Evolutionary conservation across 148 eudicot species (phyloP).

Genomic region (Fagopyrum homotropicum): DNA sequence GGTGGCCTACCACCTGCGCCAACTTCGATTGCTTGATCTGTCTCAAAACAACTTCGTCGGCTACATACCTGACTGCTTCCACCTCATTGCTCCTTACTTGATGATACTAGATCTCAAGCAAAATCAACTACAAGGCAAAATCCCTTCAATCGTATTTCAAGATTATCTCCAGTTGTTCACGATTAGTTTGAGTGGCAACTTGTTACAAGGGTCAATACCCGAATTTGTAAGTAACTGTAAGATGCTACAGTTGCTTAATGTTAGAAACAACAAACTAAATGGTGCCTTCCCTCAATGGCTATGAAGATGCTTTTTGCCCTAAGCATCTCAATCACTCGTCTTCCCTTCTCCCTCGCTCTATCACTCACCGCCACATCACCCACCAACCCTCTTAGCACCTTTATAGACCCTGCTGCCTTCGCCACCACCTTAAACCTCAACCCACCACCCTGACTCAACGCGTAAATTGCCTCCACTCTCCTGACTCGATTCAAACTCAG

Average conservation of each 20-base stretch:
- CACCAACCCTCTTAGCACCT: conserved; percentile 39
- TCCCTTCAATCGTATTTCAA: neutral
- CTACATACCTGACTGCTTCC: conserved; percentile 18
- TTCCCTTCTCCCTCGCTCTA: conserved; percentile 47
- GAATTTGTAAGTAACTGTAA: neutral
- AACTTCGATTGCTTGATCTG: neutral
- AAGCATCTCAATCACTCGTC: conserved; percentile 51
- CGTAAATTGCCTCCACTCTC: conserved; percentile 66
- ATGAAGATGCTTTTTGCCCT: conserved; percentile 26
- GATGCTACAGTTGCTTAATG: conserved; percentile 2
- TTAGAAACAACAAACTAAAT: conserved; percentile 14
- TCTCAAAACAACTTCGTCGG: conserved; percentile 20
- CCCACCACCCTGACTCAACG: conserved; percentile 67
- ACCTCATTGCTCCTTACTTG: neutral
- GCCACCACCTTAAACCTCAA: conserved; percentile 83
- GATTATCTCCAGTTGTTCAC: neutral
- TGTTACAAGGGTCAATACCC: conserved; percentile 14
- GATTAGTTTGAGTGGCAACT: conserved; percentile 8
- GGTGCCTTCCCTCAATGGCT: conserved; percentile 16
- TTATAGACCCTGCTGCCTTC: conserved; percentile 56
- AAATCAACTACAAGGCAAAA: conserved; percentile 8
- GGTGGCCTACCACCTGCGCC: too few relatives aligned
- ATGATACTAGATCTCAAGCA: neutral
- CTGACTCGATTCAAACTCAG: conserved; percentile 47
- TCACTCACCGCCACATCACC: conserved; percentile 28